Conservation (phyloP, 331 rosid genomes). For the Prunus yedoensis region DNA sequence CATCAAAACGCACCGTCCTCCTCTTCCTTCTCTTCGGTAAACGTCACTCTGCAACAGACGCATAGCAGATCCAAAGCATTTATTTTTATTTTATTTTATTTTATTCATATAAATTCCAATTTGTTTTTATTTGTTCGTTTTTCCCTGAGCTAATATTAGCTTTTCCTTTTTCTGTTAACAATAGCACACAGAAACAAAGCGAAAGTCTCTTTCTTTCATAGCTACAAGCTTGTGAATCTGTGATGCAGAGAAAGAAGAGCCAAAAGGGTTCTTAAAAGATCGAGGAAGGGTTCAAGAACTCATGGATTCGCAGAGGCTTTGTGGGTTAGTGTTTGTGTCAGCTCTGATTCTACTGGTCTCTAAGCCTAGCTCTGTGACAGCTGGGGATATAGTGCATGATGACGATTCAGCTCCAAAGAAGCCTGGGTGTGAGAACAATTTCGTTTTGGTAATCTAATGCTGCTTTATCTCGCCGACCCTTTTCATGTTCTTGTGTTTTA, state of each 20-base stretch:
- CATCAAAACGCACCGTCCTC: background rate
- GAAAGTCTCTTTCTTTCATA: background rate
- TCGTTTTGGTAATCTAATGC: constrained; percentile 69
- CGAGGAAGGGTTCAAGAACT: constrained; percentile 21
- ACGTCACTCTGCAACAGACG: background rate
- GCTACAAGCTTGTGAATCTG: constrained; percentile 10
- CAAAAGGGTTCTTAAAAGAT: constrained; percentile 26
- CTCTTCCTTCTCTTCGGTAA: background rate
- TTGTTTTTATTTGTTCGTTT: background rate
- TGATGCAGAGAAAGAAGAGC: constrained; percentile 39
- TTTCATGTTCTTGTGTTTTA: constrained; percentile 29
- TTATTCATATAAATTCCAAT: background rate
- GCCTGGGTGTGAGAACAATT: constrained; percentile 90
- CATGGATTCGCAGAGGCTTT: constrained; percentile 57
- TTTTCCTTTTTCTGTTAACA: background rate
- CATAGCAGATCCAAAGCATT: background rate
- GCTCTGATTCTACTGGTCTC: constrained; percentile 37
- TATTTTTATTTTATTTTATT: background rate
- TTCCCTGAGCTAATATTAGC: background rate
- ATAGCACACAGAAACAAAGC: background rate
- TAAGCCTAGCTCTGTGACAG: constrained; percentile 41
- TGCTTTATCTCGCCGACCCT: constrained; percentile 15
- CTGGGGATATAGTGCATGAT: constrained; percentile 88
- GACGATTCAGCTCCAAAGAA: constrained; percentile 83
- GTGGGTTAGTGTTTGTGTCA: constrained; percentile 25